These are phyloP conservation scores for Nakazawaea sp. DNA, from an alignment of 805 yeast species.

Conservation along the genomic window DNA sequence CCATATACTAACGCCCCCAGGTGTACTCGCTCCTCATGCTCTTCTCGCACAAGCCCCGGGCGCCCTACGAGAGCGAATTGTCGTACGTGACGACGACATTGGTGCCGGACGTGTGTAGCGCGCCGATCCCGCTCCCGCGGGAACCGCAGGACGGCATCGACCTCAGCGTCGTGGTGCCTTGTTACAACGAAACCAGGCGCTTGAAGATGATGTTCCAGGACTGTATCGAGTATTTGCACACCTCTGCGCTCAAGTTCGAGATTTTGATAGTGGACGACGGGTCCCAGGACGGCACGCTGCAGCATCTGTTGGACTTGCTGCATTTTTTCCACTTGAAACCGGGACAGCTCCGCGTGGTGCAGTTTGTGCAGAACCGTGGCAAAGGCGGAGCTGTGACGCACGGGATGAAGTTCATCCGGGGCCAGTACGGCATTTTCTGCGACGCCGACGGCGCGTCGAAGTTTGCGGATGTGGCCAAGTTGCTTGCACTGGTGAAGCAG, in stretches of 20 bases:
- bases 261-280: constrained; percentile 90
- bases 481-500: constrained; percentile 35
- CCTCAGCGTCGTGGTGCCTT: constrained; percentile 84
- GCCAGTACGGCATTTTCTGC: constrained; percentile 74
- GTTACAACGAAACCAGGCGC: constrained; percentile 79
- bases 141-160: constrained; percentile 32
- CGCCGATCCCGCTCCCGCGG: constrained; percentile 23
- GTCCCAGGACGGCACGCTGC: constrained; percentile 72
- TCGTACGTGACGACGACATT: constrained; percentile 43
- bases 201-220: constrained; percentile 69
- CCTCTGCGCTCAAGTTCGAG: constrained; percentile 46
- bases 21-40: constrained; percentile 34
- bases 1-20: no score
- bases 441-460: constrained; percentile 97
- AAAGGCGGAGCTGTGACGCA: constrained; percentile 97
- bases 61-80: constrained; percentile 44
- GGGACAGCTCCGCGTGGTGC: constrained; percentile 63
- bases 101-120: constrained; percentile 25
- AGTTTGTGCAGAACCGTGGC: constrained; percentile 73
- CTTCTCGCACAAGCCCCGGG: constrained; percentile 61
- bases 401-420: constrained; percentile 73
- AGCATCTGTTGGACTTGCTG: constrained; percentile 62
- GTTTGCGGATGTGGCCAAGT: constrained; percentile 58
- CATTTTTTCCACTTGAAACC: constrained; percentile 41
- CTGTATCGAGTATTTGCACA: constrained; percentile 45